phyloP scores from a whole-genome alignment of 345 rosid species.

The Zanthoxylum bungeanum region DNA sequence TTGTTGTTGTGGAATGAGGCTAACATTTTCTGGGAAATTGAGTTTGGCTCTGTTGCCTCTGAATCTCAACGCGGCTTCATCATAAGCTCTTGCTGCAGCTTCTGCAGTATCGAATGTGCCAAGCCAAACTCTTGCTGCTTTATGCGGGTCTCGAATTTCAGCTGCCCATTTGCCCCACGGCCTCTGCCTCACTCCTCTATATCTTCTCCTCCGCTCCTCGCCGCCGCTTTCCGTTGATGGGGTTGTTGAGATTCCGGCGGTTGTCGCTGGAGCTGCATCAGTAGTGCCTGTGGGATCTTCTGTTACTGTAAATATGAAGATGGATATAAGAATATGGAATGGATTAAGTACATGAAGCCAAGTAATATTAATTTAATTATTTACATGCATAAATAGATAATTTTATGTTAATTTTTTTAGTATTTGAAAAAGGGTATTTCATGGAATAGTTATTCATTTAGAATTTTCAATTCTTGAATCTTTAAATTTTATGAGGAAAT shows the following conservation, averaged over 20 bases:
- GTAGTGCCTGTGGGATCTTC: conserved; percentile 29
- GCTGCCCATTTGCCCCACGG: conserved; percentile 98
- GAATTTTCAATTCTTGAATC: not conserved
- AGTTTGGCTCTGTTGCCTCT: conserved; percentile 82
- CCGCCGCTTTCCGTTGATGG: conserved; percentile 13
- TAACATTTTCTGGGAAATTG: conserved; percentile 73
- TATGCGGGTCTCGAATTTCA: conserved; percentile 84
- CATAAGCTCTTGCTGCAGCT: conserved; percentile 88
- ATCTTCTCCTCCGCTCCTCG: conserved; percentile 53
- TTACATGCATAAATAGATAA: conserved; percentile 22
- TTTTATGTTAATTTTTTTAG: too few species aligned
- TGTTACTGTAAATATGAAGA: conserved; percentile 9
- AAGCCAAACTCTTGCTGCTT: conserved; percentile 81
- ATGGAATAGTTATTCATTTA: not conserved
- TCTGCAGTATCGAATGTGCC: conserved; percentile 88
- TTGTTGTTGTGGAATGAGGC: conserved; percentile 23
- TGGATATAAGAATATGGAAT: too few species aligned
- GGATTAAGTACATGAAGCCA: too few species aligned
- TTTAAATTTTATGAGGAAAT: too few species aligned
- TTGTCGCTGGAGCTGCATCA: conserved; percentile 6
- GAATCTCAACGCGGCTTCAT: conserved; percentile 80
- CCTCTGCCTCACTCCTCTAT: conserved; percentile 86
- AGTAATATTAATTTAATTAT: conserved; percentile 2
- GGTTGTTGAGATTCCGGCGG: conserved; percentile 1
- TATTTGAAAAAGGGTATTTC: too few species aligned